Conservation (phyloP, 2,329 filamentous ascomycete genomes). For the Triangularia verruculosa region DNA sequence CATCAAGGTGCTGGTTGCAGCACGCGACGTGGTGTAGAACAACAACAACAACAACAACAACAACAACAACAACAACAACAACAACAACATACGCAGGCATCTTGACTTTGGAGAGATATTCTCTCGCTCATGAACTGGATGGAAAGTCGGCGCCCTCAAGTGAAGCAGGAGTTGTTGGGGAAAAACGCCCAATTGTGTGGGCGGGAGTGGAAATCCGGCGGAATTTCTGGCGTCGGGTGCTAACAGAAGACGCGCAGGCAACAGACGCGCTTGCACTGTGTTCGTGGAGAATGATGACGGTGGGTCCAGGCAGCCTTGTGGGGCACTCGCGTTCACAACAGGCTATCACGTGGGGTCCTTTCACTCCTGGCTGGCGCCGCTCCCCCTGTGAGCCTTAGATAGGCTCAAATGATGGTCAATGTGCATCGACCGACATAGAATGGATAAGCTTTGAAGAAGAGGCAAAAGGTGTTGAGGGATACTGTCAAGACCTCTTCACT, state of each 20-base stretch:
- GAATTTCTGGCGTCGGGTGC: neutral
- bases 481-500: no score
- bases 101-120: conserved; percentile 8
- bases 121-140: conserved; percentile 12
- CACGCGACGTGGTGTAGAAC: no score
- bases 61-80: conserved; percentile 18
- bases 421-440: no score
- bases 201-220: neutral
- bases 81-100: conserved; percentile 29
- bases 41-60: no score
- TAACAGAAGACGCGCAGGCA: neutral
- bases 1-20: neutral
- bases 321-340: conserved; percentile 14
- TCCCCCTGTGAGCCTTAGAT: neutral
- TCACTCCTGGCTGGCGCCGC: conserved; percentile 8
- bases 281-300: neutral
- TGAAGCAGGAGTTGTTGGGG: neutral
- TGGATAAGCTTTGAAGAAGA: no score
- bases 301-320: neutral
- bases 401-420: neutral
- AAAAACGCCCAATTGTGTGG: neutral
- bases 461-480: no score
- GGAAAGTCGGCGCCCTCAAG: neutral
- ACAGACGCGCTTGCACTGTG: conserved; percentile 6
- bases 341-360: conserved; percentile 23